Conservation (phyloP, 192 early-diverging fungal species). For the Rhizoclosmatium globosum region DNA sequence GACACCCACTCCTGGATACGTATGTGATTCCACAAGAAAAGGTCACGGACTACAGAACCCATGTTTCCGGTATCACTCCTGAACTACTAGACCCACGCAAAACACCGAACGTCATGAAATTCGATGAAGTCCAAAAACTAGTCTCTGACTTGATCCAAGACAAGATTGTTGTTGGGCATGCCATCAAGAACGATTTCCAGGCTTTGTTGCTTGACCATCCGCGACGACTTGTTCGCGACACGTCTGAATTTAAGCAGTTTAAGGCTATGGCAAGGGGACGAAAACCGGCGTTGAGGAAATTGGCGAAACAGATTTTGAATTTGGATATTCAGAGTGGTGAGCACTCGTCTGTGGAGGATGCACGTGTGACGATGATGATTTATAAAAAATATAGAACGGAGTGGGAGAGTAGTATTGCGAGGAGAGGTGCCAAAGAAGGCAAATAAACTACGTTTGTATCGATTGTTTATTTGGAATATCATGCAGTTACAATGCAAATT, state of each 20-base stretch:
- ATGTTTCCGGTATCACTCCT: constrained; percentile 91
- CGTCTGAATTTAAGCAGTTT: constrained; percentile 80
- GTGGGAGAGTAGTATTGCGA: constrained; percentile 72
- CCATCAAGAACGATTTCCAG: constrained; percentile 86
- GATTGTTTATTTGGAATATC: no score
- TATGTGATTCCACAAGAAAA: constrained; percentile 84
- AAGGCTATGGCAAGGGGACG: constrained; percentile 69
- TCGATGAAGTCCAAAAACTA: constrained; percentile 80
- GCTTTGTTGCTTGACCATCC: constrained; percentile 85
- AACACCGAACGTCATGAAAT: constrained; percentile 61
- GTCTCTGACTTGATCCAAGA: constrained; percentile 86
- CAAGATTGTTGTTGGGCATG: constrained; percentile 91
- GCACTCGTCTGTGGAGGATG: constrained; percentile 94
- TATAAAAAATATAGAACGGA: constrained; percentile 84
- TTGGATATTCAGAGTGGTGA: constrained; percentile 86
- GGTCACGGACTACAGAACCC: constrained; percentile 94
- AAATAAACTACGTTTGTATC: neutral
- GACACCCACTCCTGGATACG: constrained; percentile 82
- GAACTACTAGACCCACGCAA: constrained; percentile 66
- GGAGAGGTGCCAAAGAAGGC: neutral
- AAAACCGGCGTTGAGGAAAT: constrained; percentile 73
- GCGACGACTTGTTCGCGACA: constrained; percentile 80
- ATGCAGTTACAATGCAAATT: no score
- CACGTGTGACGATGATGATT: constrained; percentile 86
- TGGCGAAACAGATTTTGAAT: constrained; percentile 78